Evolutionary conservation across 345 rosid species (phyloP).

Genomic region (Salix dunnii): DNA sequence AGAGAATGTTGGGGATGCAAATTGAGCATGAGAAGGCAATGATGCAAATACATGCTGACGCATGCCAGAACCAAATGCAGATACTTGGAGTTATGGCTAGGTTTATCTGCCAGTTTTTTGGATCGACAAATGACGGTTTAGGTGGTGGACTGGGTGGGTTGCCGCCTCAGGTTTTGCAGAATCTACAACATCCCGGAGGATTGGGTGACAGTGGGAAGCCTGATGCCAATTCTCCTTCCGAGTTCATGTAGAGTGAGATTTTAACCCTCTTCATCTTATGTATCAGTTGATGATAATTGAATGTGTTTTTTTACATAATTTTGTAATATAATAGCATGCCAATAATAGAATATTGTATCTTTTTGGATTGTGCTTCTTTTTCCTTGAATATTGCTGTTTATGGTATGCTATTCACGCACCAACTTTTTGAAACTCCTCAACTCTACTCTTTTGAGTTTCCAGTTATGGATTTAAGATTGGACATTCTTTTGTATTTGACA

Average conservation of each 20-base stretch:
- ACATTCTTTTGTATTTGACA: no score
- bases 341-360: no score
- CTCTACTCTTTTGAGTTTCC: no score
- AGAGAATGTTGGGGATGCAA: slow-evolving; percentile 54
- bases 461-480: no score
- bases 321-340: no score
- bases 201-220: slow-evolving; percentile 55
- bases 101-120: slow-evolving; percentile 59
- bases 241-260: slow-evolving; percentile 39
- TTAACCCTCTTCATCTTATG: neutral
- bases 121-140: slow-evolving; percentile 51
- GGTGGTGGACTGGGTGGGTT: slow-evolving; percentile 48
- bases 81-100: slow-evolving; percentile 63
- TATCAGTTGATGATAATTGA: no score
- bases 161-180: slow-evolving; percentile 63
- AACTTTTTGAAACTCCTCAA: no score
- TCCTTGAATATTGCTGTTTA: no score
- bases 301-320: no score
- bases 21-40: slow-evolving; percentile 67
- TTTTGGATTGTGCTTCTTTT: no score
- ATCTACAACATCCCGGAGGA: slow-evolving; percentile 63
- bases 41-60: slow-evolving; percentile 71
- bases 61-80: slow-evolving; percentile 74
- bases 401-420: no score
- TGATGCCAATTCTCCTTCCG: slow-evolving; percentile 66